Evolutionary conservation across 768 basidiomycete genomes (phyloP).

Genomic region (Rickenella mellea): DNA sequence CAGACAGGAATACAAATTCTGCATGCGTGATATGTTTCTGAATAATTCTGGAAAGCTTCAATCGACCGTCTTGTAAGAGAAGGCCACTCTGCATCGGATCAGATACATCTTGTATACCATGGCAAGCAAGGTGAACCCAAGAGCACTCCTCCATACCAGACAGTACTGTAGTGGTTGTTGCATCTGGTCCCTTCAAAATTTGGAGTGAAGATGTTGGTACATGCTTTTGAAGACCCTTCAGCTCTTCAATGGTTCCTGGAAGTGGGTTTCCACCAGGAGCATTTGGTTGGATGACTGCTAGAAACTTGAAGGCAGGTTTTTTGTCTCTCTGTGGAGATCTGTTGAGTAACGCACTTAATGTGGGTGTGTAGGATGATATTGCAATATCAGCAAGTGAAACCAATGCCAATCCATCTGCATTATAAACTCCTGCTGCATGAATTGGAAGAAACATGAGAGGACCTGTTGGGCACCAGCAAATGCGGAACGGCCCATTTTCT

Average conservation of each 20-base stretch:
- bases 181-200: too few species aligned
- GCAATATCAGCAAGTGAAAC: conserved; percentile 11
- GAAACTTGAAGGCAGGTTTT: conserved; percentile 1
- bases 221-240: background rate
- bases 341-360: conserved; percentile 16
- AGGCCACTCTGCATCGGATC: conserved; percentile 7
- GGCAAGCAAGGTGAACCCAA: conserved; percentile 16
- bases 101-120: conserved; percentile 6
- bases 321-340: too few species aligned
- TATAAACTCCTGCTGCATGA: conserved; percentile 22
- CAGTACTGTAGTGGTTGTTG: too few species aligned
- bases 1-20: conserved; percentile 10
- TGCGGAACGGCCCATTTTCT: too few species aligned
- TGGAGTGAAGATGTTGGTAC: too few species aligned
- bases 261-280: conserved; percentile 10
- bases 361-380: conserved; percentile 26
- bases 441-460: conserved; percentile 20
- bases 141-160: conserved; percentile 1
- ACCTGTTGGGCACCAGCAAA: conserved; percentile 27
- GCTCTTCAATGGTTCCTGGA: conserved; percentile 8
- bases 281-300: conserved; percentile 10
- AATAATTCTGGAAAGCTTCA: conserved; percentile 5
- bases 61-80: conserved; percentile 5
- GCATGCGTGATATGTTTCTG: background rate
- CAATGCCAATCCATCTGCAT: too few species aligned